Percentiles rank a stretch among this genome's conserved stretches.
phyloP scores from a whole-genome alignment of 2,329 filamentous ascomycete genomes.

The Epichloe amarillans region DNA sequence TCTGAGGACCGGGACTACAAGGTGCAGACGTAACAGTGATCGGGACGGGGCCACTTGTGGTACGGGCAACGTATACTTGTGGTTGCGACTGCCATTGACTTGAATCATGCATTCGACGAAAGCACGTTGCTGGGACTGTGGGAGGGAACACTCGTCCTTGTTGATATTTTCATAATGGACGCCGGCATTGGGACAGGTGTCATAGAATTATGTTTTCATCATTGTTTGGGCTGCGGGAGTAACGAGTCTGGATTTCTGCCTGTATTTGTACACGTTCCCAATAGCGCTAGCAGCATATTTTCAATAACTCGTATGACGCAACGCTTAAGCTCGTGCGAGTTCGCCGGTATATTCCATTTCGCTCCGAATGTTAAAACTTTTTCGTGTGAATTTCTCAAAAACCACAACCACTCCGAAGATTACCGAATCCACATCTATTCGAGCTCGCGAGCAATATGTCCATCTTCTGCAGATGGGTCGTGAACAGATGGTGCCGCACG shows the following conservation, averaged over 20 bases:
- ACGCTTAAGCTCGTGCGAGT: no score
- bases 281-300: background rate
- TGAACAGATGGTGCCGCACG: conserved; percentile 33
- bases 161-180: no score
- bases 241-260: background rate
- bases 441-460: conserved; percentile 12
- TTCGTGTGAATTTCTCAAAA: background rate
- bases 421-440: background rate
- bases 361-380: background rate
- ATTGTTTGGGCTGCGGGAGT: background rate
- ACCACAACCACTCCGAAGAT: background rate
- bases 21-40: conserved; percentile 46
- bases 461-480: conserved; percentile 15
- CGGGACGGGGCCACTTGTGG: background rate
- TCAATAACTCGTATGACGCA: background rate
- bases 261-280: background rate
- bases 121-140: no score
- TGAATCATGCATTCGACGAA: background rate
- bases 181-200: no score
- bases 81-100: no score
- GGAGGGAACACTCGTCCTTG: no score
- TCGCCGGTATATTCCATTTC: background rate
- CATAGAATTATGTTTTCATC: background rate
- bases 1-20: conserved; percentile 84
- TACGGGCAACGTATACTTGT: background rate